Evolutionary conservation across 2,329 filamentous ascomycete species (phyloP).

Genomic region (Scleromitrula shiraiana): DNA sequence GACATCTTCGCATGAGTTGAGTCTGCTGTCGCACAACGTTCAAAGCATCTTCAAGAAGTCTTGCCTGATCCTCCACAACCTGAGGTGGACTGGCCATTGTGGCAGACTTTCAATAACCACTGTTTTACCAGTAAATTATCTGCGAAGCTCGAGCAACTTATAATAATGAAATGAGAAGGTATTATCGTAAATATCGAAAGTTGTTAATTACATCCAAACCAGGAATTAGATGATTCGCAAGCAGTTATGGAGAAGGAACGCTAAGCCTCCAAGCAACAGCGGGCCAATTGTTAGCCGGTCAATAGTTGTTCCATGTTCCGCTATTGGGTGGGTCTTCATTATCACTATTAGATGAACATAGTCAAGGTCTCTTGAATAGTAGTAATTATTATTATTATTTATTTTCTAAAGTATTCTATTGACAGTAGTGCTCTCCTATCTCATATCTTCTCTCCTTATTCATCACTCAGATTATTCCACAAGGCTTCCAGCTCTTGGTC

Average conservation of each 20-base stretch:
- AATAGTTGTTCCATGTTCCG: too few species aligned
- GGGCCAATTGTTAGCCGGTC: too few species aligned
- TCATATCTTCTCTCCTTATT: not conserved
- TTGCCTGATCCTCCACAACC: slow-evolving; percentile 72
- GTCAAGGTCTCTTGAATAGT: too few species aligned
- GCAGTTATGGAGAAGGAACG: slow-evolving; percentile 9
- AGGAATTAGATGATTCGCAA: slow-evolving; percentile 2
- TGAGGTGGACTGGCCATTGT: slow-evolving; percentile 45
- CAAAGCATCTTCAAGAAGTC: slow-evolving; percentile 94
- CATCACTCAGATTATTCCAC: not conserved
- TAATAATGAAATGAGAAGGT: not conserved
- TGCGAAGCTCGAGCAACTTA: slow-evolving; percentile 18
- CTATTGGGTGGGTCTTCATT: too few species aligned
- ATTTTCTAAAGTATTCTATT: too few species aligned
- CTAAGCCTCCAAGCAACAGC: slow-evolving; percentile 3
- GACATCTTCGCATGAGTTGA: slow-evolving; percentile 90
- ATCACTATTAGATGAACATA: too few species aligned
- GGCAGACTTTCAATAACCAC: slow-evolving; percentile 13
- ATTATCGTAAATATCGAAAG: not conserved
- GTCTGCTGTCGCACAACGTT: slow-evolving; percentile 96
- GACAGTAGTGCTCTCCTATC: too few species aligned
- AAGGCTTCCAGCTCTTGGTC: slow-evolving; percentile 28
- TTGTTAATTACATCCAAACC: slow-evolving; percentile 1
- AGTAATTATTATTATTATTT: too few species aligned
- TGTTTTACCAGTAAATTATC: slow-evolving; percentile 20